Percentiles rank a stretch among this genome's conserved stretches.
Evolutionary conservation across 192 early-diverging fungal genomes (phyloP).

Genomic region (Ambispora gerdemannii): DNA sequence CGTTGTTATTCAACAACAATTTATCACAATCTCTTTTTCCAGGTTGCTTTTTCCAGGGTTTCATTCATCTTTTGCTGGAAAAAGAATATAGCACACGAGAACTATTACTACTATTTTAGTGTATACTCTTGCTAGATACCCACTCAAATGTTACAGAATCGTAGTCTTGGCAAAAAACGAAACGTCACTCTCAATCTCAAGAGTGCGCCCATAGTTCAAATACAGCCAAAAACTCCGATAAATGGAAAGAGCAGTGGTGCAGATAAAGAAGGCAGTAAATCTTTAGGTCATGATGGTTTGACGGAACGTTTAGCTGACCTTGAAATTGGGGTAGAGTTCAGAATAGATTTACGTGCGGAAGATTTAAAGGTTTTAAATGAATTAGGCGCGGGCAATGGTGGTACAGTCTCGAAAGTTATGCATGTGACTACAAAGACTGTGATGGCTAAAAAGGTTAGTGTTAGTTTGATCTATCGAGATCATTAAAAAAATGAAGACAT

Average conservation of each 20-base stretch:
- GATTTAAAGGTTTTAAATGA: constrained; percentile 76
- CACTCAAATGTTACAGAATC: neutral
- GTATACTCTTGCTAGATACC: too few species aligned
- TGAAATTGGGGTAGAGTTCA: constrained; percentile 69
- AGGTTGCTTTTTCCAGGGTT: too few species aligned
- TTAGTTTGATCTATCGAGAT: too few species aligned
- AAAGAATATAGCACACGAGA: too few species aligned
- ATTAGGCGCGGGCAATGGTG: constrained; percentile 91
- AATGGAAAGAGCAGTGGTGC: neutral
- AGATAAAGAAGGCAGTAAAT: constrained; percentile 1
- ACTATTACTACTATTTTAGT: too few species aligned
- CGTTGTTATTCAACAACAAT: too few species aligned
- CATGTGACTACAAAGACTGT: constrained; percentile 85
- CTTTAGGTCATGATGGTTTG: constrained; percentile 35
- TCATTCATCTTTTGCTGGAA: too few species aligned
- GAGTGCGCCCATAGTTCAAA: constrained; percentile 38
- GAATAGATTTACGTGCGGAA: constrained; percentile 72
- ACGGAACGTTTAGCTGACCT: constrained; percentile 47
- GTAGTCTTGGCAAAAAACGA: constrained; percentile 43
- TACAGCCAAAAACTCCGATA: neutral
- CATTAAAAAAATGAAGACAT: too few species aligned
- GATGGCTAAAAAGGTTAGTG: constrained; percentile 89
- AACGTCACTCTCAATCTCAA: constrained; percentile 51
- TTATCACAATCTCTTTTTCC: too few species aligned
- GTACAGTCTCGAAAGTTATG: constrained; percentile 80